phyloP scores from a whole-genome alignment of 2,329 filamentous ascomycete species.

The Paradendryphiella salina region DNA sequence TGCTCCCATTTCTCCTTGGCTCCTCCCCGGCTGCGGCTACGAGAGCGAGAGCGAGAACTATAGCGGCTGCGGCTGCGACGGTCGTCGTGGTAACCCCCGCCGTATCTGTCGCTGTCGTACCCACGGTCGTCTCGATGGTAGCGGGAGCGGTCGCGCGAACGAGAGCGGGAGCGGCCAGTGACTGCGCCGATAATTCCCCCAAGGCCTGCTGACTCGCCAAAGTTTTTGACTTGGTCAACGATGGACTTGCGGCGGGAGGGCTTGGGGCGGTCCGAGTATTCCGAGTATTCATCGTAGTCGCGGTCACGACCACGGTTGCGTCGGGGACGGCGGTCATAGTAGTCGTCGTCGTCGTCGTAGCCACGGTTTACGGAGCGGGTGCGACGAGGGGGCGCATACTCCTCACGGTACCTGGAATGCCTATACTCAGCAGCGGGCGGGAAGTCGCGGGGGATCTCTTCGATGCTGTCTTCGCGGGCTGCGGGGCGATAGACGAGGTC shows the following conservation, averaged over 20 bases:
- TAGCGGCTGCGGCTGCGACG: constrained; percentile 52
- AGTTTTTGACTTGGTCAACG: constrained; percentile 60
- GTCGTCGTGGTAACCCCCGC: constrained; percentile 23
- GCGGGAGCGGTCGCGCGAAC: constrained; percentile 50
- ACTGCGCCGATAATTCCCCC: constrained; percentile 58
- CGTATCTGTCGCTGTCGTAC: constrained; percentile 49
- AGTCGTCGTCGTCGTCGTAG: constrained; percentile 57
- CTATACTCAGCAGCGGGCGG: constrained; percentile 63
- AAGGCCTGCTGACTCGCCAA: constrained; percentile 61
- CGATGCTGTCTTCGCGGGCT: constrained; percentile 74
- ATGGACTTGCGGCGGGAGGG: constrained; percentile 58
- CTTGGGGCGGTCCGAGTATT: constrained; percentile 49
- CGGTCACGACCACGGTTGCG: constrained; percentile 50
- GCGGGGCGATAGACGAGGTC: constrained; percentile 55
- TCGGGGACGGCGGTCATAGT: constrained; percentile 44
- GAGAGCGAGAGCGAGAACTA: constrained; percentile 59
- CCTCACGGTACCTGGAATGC: constrained; percentile 54
- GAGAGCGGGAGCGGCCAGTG: constrained; percentile 61
- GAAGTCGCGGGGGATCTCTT: constrained; percentile 84
- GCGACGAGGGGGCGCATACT: constrained; percentile 59
- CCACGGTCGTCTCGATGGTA: constrained; percentile 52
- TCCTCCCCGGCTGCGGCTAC: constrained; percentile 53
- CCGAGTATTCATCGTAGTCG: constrained; percentile 54
- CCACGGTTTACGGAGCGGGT: constrained; percentile 67
- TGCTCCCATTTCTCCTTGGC: constrained; percentile 62